Evolutionary conservation across 2,329 filamentous ascomycete genomes (phyloP), one percentile per base, ranked within the genome.

Genomic region (Xylariaceae sp.): DNA sequence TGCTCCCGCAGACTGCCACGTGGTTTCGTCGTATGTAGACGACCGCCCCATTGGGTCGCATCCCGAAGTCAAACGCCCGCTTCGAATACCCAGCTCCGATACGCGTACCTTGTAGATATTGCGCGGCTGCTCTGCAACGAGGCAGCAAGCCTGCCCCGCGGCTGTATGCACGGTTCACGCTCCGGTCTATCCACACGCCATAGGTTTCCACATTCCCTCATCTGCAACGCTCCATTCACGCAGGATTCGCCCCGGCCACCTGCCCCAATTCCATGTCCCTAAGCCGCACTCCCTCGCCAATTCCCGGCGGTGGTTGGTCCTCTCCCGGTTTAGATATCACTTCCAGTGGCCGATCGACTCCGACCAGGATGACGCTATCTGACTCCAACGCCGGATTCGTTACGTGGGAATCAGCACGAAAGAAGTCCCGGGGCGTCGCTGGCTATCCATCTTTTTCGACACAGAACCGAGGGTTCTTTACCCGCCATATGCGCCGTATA

Each of bases 261-360:
- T 81, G 84, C 49, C 79, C 76, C 67, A 70, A 75, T 66, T 76
- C 78, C 69, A 96, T 96, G 92, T 89, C 89, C 66, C 78, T 93
- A 64, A 94, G 92, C 66, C 86, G 91, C 76, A 95, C 90, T 71
- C 90, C 92, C 54, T 96, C 91, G 58, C 93, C 92, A 63, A 83
- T 86, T 64, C 88, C 86, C 62, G 88, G 89, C 69, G 91, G 90
- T 71, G 92, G 92, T 68, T 97, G 93, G 92, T 86, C 90, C 58
- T 94, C 88, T 75, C 91, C 89, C 58, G 90, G 87, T 64, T 81
- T 90, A 71, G 88, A 85, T 70, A 86, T 88, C 61, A 86, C 84
- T 65, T 74, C 77, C 60, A 90, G 88, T 73, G 88, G 88, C 62
- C 82, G 83, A 66, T 84, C 85, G 44, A 91, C 86, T 71, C 88